phyloP scores from a whole-genome alignment of 1,139 yeast species.

The Cylindricascospora bacillispora region DNA sequence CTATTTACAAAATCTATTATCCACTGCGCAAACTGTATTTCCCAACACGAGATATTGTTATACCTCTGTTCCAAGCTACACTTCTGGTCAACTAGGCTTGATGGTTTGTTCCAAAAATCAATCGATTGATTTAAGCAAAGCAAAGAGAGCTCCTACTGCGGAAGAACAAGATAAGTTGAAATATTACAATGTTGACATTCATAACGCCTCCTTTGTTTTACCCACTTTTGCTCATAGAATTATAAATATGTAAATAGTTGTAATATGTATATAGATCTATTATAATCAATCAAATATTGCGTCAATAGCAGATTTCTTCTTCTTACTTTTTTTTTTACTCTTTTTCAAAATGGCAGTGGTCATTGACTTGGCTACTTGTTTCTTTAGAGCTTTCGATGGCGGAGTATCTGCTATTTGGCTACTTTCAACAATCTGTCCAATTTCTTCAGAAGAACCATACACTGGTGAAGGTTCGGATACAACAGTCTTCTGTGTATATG shows the following conservation, averaged over 20 bases:
- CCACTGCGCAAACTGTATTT: slow-evolving; percentile 59
- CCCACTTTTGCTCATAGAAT: slow-evolving; percentile 67
- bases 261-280: slow-evolving; percentile 1
- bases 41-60: slow-evolving; percentile 67
- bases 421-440: slow-evolving; percentile 23
- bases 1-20: slow-evolving; percentile 46
- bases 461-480: too few species aligned
- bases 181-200: slow-evolving; percentile 67
- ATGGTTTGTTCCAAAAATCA: slow-evolving; percentile 65
- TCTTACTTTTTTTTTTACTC: slow-evolving; percentile 34
- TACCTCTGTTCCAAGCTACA: slow-evolving; percentile 87
- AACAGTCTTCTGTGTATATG: too few species aligned
- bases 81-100: slow-evolving; percentile 92
- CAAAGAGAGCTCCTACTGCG: slow-evolving; percentile 38
- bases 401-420: slow-evolving; percentile 14
- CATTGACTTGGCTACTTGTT: neutral
- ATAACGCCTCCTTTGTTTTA: slow-evolving; percentile 66
- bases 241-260: slow-evolving; percentile 6
- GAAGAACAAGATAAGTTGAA: slow-evolving; percentile 44
- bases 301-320: slow-evolving; percentile 40
- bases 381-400: too few species aligned
- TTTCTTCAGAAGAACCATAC: slow-evolving; percentile 5
- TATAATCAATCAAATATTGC: slow-evolving; percentile 38
- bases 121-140: slow-evolving; percentile 37
- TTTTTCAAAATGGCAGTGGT: slow-evolving; percentile 11